These are phyloP conservation scores for Apiospora sp. DNA, from an alignment of 2,329 filamentous ascomycete species.

Conservation along the genomic window DNA sequence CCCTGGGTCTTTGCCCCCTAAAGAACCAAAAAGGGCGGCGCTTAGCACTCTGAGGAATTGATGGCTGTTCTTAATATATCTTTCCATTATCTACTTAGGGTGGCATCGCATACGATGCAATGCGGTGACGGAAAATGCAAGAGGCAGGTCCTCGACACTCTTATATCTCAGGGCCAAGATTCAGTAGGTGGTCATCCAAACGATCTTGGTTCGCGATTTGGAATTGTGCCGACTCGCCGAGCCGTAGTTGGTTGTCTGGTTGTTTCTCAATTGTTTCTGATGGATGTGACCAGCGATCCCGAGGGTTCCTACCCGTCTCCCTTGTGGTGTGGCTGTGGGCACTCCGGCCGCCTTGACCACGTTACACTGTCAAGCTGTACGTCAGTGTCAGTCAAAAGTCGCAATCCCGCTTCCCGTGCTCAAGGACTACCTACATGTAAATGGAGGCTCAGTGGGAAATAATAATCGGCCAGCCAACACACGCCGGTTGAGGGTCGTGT, in stretches of 20 bases:
- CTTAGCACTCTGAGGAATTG: background rate
- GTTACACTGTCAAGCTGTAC: slow-evolving; percentile 6
- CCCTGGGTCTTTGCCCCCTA: background rate
- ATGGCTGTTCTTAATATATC: slow-evolving; percentile 19
- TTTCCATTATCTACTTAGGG: background rate
- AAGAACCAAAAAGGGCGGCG: background rate
- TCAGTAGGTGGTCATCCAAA: background rate
- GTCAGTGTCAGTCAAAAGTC: background rate
- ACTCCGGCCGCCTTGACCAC: slow-evolving; percentile 4
- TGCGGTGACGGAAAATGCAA: background rate
- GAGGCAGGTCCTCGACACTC: background rate
- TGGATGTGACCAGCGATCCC: background rate
- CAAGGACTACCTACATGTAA: background rate
- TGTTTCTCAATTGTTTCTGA: background rate
- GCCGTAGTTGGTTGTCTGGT: background rate
- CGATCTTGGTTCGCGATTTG: background rate
- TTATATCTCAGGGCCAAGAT: background rate
- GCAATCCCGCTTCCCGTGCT: too few relatives aligned
- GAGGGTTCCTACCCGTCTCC: background rate
- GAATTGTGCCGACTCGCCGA: slow-evolving; percentile 1
- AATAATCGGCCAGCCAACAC: background rate
- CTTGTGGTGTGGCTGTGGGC: background rate
- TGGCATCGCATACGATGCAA: slow-evolving; percentile 17
- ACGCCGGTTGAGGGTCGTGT: background rate
- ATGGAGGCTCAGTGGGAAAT: background rate